Percentiles rank a stretch among this genome's conserved stretches.
These are phyloP conservation scores for Glycyrrhiza uralensis DNA, from an alignment of 306 rosid genomes.

Conservation along the genomic window DNA sequence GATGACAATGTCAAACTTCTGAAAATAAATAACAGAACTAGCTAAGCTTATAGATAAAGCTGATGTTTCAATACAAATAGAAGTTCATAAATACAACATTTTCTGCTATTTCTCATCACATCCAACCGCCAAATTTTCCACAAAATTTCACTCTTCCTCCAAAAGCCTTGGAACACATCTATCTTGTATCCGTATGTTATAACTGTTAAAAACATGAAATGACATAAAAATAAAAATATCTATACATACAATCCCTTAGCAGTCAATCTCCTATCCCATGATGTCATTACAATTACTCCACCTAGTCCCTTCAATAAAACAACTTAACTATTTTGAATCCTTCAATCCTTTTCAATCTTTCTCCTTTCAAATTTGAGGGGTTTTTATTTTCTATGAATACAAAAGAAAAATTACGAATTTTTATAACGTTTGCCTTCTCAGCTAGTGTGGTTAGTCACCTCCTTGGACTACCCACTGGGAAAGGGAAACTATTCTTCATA, in stretches of 20 bases:
- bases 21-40: neutral
- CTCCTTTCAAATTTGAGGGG: no score
- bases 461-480: no score
- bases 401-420: no score
- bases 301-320: neutral
- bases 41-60: neutral
- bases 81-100: neutral
- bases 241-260: neutral
- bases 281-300: neutral
- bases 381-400: no score
- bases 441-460: no score
- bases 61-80: neutral
- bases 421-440: no score
- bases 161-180: neutral
- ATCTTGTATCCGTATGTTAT: neutral
- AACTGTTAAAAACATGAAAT: neutral
- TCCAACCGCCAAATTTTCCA: neutral
- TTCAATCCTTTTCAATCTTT: no score
- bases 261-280: neutral
- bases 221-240: no score
- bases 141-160: neutral
- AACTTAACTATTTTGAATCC: no score
- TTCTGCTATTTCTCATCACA: conserved; percentile 1
- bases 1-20: neutral
- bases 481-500: no score